phyloP scores from a whole-genome alignment of 2,329 filamentous ascomycete species.

The Colletotrichum karsti region DNA sequence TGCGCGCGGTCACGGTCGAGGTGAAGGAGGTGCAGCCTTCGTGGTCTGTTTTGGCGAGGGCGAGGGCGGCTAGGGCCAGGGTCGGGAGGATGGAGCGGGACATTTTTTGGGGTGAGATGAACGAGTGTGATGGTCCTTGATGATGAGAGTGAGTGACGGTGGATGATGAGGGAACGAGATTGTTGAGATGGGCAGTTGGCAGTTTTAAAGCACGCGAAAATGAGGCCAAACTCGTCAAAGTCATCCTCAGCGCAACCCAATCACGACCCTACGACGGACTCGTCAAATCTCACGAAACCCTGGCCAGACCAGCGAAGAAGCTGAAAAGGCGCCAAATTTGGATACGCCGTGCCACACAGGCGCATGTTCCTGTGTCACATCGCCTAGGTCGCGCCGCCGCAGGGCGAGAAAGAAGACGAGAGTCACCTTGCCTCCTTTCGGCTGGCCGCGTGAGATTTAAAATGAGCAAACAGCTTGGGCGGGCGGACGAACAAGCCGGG shows the following conservation, averaged over 20 bases:
- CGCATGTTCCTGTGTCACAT: neutral
- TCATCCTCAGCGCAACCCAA: neutral
- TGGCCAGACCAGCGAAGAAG: neutral
- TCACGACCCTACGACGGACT: neutral
- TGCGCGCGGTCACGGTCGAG: constrained; percentile 35
- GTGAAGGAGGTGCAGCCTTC: constrained; percentile 50
- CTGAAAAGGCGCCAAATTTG: neutral
- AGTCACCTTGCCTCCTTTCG: neutral
- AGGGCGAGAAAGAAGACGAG: neutral
- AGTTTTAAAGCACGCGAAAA: neutral
- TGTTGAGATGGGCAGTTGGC: neutral
- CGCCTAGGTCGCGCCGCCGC: neutral
- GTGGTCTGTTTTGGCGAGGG: constrained; percentile 53
- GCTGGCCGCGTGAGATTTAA: neutral
- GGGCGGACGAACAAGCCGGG: neutral
- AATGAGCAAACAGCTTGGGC: neutral
- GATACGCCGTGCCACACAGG: neutral
- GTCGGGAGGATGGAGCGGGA: constrained; percentile 26
- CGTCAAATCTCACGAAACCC: neutral
- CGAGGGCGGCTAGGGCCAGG: constrained; percentile 37
- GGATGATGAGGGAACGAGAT: neutral
- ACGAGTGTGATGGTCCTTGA: neutral
- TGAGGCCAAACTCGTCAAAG: neutral
- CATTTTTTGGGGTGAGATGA: neutral
- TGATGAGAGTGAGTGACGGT: neutral